Evolutionary conservation across 805 yeast species (phyloP).

Genomic region (Metschnikowia kunwiensis): DNA sequence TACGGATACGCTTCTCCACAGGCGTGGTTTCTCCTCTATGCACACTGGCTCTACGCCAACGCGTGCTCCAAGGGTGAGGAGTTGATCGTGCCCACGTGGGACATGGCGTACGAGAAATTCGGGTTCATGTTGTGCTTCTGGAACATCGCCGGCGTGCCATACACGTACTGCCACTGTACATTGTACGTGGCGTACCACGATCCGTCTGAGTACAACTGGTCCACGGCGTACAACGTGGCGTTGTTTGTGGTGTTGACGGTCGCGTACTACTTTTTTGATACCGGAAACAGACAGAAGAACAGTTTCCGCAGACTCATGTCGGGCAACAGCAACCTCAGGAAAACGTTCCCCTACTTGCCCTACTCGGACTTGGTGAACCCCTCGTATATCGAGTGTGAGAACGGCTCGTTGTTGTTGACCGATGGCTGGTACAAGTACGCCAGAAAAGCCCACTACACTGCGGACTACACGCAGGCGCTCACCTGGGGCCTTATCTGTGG

Average conservation of each 20-base stretch:
- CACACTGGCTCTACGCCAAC: slow-evolving; percentile 93
- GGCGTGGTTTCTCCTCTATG: slow-evolving; percentile 66
- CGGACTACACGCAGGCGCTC: slow-evolving; percentile 83
- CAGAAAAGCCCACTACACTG: slow-evolving; percentile 92
- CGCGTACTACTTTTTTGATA: slow-evolving; percentile 92
- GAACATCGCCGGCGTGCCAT: slow-evolving; percentile 99
- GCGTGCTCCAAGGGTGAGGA: slow-evolving; percentile 99
- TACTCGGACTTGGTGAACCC: slow-evolving; percentile 81
- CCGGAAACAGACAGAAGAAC: slow-evolving; percentile 93
- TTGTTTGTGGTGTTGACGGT: slow-evolving; percentile 55
- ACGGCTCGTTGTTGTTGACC: slow-evolving; percentile 79
- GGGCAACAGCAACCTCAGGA: slow-evolving; percentile 75
- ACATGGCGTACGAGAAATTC: slow-evolving; percentile 98
- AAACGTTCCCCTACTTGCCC: slow-evolving; percentile 92
- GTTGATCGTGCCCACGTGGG: slow-evolving; percentile 97
- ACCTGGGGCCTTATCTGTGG: slow-evolving; percentile 95
- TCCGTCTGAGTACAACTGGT: slow-evolving; percentile 79
- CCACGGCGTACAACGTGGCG: slow-evolving; percentile 53
- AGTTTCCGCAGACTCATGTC: slow-evolving; percentile 79
- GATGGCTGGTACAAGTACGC: slow-evolving; percentile 96
- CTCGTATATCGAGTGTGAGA: slow-evolving; percentile 74
- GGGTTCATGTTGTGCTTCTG: slow-evolving; percentile 99
- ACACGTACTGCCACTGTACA: slow-evolving; percentile 94
- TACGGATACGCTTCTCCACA: slow-evolving; percentile 82
- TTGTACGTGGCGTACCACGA: slow-evolving; percentile 78